Conservation (phyloP, 2,329 filamentous ascomycete genomes). For the Tolypocladium inflatum region DNA sequence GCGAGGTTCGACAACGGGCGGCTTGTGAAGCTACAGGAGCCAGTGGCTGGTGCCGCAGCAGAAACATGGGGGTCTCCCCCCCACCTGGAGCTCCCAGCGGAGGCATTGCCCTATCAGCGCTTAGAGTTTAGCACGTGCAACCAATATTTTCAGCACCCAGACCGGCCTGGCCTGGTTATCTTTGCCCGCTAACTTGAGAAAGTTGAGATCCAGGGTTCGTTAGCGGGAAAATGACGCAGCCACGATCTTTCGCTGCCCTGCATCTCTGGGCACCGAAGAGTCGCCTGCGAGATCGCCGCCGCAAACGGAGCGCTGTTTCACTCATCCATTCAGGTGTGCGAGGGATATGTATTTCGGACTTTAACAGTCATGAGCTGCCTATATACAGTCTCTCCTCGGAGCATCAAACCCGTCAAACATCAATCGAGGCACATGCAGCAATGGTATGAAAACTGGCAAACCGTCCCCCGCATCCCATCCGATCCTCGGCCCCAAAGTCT, state of each 20-base stretch:
- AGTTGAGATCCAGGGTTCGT: not conserved
- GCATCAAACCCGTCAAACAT: not conserved
- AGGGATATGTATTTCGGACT: not conserved
- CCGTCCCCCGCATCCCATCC: not conserved
- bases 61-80: not conserved
- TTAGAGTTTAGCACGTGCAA: constrained; percentile 2
- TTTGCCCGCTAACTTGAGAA: not conserved
- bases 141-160: not conserved
- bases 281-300: no score
- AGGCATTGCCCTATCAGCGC: constrained; percentile 6
- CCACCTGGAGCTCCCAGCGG: not conserved
- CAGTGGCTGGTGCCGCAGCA: not conserved
- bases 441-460: constrained; percentile 2
- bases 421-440: constrained; percentile 1
- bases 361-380: not conserved
- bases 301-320: not conserved
- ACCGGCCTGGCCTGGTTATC: no score
- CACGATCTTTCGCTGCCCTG: not conserved
- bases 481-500: not conserved
- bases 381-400: not conserved
- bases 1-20: not conserved
- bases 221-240: not conserved
- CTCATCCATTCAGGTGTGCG: not conserved
- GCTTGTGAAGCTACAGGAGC: not conserved
- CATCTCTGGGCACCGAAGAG: no score